Base-by-base conservation (phyloP, 2,329 filamentous ascomycete species). In the Calonectria hawksworthii region DNA sequence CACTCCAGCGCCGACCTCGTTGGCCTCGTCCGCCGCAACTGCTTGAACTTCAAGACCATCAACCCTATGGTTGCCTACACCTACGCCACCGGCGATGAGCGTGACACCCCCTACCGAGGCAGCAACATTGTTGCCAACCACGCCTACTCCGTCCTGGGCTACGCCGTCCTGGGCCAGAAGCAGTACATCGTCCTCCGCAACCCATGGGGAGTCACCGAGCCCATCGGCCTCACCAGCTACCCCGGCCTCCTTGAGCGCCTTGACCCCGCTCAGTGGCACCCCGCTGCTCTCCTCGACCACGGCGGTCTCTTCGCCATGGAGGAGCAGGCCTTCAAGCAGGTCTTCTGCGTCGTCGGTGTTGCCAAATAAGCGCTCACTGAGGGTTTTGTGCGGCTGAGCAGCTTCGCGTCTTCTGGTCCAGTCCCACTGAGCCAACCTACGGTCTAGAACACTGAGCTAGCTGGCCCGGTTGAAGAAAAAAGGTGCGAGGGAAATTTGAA, bases 61-160 rank as follows among this genome's bases (percentile, higher is more conserved):
- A 84, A 83, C 79, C 86, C 86, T 34, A 86, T 87, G 84, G 80
- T 80, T 5, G 85, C 85, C 32, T 87, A 80, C 80, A 87, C 86
- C 44, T 82, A 86, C 76, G 85, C 86, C 64, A 84, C 85, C 5
- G 83, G 82, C 77, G 76, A 78, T 54, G 80, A 79, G 72, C 23
- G 8, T 13, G 36, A 41, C 36, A 41, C n/a, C 56, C 34, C 34
- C 13, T 87, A 83, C 80, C 81, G 83, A 72, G 86, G 86, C 68
- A 82, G 82, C 82, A 87, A 87, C 79, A 77, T 87, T 14, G 86
- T 87, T 8, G 86, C 85, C 73, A 87, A 87, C 83, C 86, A 87
- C 78, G 86, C 86, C 68, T 87, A 88, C 83, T 86, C 85, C 41
- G 82, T 88, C 16, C 84, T 86, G 23, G 85, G 85, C 18, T 86